Base-by-base conservation (phyloP, 2,329 filamentous ascomycete genomes). In the Fusarium sp. region DNA sequence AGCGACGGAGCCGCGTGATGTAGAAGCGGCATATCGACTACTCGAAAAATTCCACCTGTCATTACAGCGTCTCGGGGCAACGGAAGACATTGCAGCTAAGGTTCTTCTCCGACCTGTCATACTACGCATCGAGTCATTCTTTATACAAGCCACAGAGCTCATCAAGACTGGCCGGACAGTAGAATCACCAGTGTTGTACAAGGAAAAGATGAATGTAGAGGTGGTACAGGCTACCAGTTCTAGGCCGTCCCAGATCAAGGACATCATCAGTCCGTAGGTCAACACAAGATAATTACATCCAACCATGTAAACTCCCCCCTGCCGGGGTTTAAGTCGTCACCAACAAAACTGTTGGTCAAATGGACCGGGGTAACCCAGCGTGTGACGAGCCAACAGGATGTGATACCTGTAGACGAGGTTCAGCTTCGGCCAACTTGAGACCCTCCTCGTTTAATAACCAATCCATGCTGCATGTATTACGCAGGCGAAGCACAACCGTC, bases 111-210 rank as follows among this genome's bases (percentile, higher is more conserved):
- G 80, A 1, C 79, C 80, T 4, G 78, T 78, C 2, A 77, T 77
- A 20, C 61, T 82, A 6, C 75, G 80, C 4, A 77, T 81, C 33
- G 79, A 82, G 46, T 81, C 80, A 0, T 81, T 82, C 57, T 82
- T 82, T 20, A 74, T 75, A 5, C 80, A 82, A 51, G 79, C 80
- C 11, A 69, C 70, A 1, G 72, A 73, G 58, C 29, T 74, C 20
- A 73, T 74, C 36, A 74, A 74, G 55, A 64, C 71, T 23, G 72
- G 72, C 6, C 64, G 61, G 11, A 74, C 55, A 3, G 65, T 64
- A 27, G 50, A 71, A 23, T 65, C 68, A 7, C 68, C 68, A 1
- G 46, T 65, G 4, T 58, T 61, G 9, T 29, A 49, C 23, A 49
- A 49, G 23, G 44, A 49, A 27, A 49, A 49, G 44, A 49, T 49